Base-by-base conservation (phyloP, 2,329 filamentous ascomycete genomes). In the Didymella lethalis region DNA sequence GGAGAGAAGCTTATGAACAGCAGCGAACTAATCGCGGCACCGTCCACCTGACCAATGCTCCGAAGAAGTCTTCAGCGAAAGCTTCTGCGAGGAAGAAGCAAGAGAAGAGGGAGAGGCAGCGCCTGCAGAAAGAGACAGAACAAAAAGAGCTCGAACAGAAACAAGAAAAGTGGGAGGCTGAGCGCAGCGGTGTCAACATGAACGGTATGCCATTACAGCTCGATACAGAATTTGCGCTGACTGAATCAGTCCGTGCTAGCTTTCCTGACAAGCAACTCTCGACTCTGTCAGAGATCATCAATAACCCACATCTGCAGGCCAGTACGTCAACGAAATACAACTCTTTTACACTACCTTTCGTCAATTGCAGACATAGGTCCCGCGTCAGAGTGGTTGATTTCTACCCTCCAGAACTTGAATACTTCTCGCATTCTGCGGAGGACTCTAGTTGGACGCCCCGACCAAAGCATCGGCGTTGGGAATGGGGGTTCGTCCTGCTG, bases 331-430 rank as follows among this genome's bases (percentile, higher is more conserved):
- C 63, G 14, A 55, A 64, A 2, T 80, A 80, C 3, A 72, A 79
- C n/a, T 63, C 74, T 23, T 81, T 81, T 57, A 72, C 68, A 2
- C 70, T 93, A 0, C 91, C 93, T 0, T 96, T 96, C 69, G 82
- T 88, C 56, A 92, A 93, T 69, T 79, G 84, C 56, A 90, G 87
- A 41, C 93, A 93, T 72, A 86, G 87, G 46, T 81, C 86, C 23
- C 82, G 84, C 32, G 88, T 91, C 34, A 88, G 91, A n/a, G 88
- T 96, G 1, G 84, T 96, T 34, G 91, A 97, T 77, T 97, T 91
- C 74, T 86, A 84, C 57, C 94, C 94, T 0, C 77, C 82, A 2
- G 82, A 82, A 1, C 78, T 97, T 1, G 84, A 88, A 63, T 86
- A 94, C 57, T 97, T 97, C 73, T 81, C 90, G 3, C 70, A 72